Base-by-base conservation (phyloP, 495 filamentous ascomycete genomes). In the Cairneyella variabilis region DNA sequence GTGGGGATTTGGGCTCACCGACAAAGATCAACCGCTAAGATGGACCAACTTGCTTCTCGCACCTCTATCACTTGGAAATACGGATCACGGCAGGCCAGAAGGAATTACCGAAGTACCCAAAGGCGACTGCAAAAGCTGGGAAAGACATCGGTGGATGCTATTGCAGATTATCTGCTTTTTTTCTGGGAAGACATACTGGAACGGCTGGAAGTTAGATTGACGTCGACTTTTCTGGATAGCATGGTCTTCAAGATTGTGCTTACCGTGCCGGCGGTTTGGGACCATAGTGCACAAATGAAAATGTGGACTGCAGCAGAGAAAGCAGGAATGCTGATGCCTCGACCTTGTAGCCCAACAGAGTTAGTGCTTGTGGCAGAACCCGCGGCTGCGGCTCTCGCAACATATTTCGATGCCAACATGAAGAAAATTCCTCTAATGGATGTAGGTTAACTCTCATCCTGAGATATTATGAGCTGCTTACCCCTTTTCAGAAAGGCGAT, bases 181-280 rank as follows among this genome's bases (percentile, higher is more conserved):
- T 25, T 63, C 17, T 43, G 51, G 28, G 41, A 14, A n/a, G 53
- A 60, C 32, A 51, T 39, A 3, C 3, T 57, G 1, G 43, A 41
- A 26, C 32, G 14, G 1, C 23, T 63, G 3, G 23, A 16, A 12
- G 9, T 14, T 3, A 28, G 25, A 14, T 39, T 61, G 8, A 44
- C 37, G 8, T 16, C 17, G 26, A 40, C 22, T 0, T 23, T 53
- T 2, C 12, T 57, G 4, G 30, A 47, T 5, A 55, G 40, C 18
- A 53, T 56, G 21, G 36, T 37, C 5, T 36, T 63, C 6, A 52
- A 48, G n/a, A 47, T 60, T 39, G 51, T 52, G 18, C 25, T 63
- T 30, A 63, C 60, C 25, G 38, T 63, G 14, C 60, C 60, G 10
- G 60, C 60, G 16, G 54, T 51, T 48, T 42, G 38, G 39, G 28